phyloP scores from a whole-genome alignment of 2,329 filamentous ascomycete species.

The Harringtonia aguacate region DNA sequence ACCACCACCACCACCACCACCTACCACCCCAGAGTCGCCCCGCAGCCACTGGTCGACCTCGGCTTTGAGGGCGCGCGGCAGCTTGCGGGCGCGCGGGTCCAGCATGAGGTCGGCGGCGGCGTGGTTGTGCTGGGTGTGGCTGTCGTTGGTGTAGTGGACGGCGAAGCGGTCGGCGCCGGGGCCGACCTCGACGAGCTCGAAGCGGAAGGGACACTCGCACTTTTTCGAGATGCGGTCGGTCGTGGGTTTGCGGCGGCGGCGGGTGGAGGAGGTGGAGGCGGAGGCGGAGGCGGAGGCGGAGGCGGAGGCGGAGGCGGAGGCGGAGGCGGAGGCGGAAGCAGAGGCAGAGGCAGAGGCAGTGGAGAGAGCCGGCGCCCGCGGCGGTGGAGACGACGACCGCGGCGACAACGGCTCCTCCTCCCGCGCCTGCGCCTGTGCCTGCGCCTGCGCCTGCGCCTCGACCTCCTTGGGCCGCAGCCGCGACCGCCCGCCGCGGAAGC shows the following conservation, averaged over 20 bases:
- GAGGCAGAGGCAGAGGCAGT: too few relatives aligned
- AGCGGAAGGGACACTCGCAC: constrained; percentile 26
- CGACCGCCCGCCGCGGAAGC: constrained; percentile 24
- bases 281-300: too few relatives aligned
- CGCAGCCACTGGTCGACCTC: constrained; percentile 24
- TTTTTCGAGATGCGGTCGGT: constrained; percentile 24
- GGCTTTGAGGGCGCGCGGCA: constrained; percentile 18
- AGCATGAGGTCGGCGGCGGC: constrained; percentile 22
- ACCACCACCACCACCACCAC: background rate
- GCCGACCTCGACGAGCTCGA: constrained; percentile 23
- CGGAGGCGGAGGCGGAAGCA: too few relatives aligned
- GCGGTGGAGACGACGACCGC: constrained; percentile 14
- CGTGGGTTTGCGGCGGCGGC: constrained; percentile 20
- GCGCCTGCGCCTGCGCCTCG: background rate
- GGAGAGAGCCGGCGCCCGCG: too few relatives aligned
- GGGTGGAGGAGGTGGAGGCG: too few relatives aligned
- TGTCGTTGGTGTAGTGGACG: constrained; percentile 25
- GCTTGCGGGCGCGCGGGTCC: constrained; percentile 23
- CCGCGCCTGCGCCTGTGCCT: background rate
- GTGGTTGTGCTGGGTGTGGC: constrained; percentile 23
- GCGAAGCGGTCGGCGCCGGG: constrained; percentile 23
- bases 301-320: too few relatives aligned
- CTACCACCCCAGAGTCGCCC: constrained; percentile 3
- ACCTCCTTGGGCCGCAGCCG: constrained; percentile 17
- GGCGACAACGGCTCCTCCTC: constrained; percentile 2